phyloP scores from a whole-genome alignment of 805 yeast species.

The Yarrowia deformans region DNA sequence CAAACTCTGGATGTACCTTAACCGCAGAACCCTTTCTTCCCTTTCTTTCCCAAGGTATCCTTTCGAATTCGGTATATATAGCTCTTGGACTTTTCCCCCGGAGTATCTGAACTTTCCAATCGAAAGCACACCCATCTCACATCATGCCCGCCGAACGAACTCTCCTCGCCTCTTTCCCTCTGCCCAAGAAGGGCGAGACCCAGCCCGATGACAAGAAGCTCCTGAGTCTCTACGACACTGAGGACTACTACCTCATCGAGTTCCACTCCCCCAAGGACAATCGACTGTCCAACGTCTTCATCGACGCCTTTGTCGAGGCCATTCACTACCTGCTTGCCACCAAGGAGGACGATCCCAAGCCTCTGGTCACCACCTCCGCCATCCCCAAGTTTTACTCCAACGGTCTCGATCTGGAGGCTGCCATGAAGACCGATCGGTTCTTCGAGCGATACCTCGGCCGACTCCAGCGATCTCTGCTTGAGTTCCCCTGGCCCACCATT shows the following conservation, averaged over 20 bases:
- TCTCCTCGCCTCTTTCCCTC: constrained; percentile 31
- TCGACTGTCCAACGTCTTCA: constrained; percentile 49
- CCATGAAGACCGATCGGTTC: constrained; percentile 49
- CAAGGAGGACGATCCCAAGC: constrained; percentile 46
- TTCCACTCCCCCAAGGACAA: constrained; percentile 51
- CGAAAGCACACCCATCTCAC: neutral
- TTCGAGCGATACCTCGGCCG: constrained; percentile 49
- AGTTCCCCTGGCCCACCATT: constrained; percentile 54
- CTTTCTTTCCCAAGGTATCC: neutral
- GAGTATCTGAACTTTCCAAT: neutral
- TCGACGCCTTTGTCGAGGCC: constrained; percentile 50
- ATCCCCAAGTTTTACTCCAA: constrained; percentile 52
- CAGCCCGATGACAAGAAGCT: constrained; percentile 40
- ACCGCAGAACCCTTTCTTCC: neutral
- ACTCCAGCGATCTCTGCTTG: constrained; percentile 49
- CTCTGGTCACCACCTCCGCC: constrained; percentile 52
- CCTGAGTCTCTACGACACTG: constrained; percentile 57
- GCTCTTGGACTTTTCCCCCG: neutral
- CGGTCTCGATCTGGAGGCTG: constrained; percentile 52
- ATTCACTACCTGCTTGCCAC: constrained; percentile 47
- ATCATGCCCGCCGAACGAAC: constrained; percentile 34
- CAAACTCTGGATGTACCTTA: constrained; percentile 10
- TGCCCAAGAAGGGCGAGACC: constrained; percentile 33
- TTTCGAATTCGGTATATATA: constrained; percentile 1
- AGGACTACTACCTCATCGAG: constrained; percentile 48